phyloP scores from a whole-genome alignment of 1,284 basidiomycete genomes.

The Moniliophthora roreri region DNA sequence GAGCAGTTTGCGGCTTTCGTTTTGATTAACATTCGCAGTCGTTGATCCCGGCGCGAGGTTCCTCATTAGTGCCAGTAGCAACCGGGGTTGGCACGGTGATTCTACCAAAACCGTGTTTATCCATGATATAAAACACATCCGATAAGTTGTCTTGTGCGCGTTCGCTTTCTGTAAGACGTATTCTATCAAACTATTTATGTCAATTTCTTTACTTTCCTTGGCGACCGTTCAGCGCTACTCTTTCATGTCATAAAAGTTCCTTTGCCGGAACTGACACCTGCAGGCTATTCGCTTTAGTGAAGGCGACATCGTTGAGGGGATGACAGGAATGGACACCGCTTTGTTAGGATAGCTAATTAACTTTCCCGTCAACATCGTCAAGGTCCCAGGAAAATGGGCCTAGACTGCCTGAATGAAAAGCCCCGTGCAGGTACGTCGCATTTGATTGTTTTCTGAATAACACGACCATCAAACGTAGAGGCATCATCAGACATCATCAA shows the following conservation, averaged over 20 bases:
- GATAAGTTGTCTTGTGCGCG: slow-evolving; percentile 5
- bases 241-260: not conserved
- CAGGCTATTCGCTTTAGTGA: not conserved
- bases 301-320: not conserved
- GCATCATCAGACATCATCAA: not conserved
- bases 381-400: not conserved
- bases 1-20: slow-evolving; percentile 14
- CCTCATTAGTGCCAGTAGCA: slow-evolving; percentile 90
- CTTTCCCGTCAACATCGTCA: too few species aligned
- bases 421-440: slow-evolving; percentile 1
- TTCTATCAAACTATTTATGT: not conserved
- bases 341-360: too few species aligned
- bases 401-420: not conserved
- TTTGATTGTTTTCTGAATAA: not conserved
- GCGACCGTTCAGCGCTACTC: too few species aligned
- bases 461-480: not conserved
- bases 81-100: slow-evolving; percentile 93
- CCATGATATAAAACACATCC: slow-evolving; percentile 76
- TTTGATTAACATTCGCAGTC: slow-evolving; percentile 49
- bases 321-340: too few species aligned
- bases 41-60: slow-evolving; percentile 86
- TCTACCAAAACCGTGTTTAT: slow-evolving; percentile 87
- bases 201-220: not conserved
- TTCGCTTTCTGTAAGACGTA: slow-evolving; percentile 1
- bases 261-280: too few species aligned